Conservation (phyloP, 2,329 filamentous ascomycete genomes). For the Fusarium burgessii region DNA sequence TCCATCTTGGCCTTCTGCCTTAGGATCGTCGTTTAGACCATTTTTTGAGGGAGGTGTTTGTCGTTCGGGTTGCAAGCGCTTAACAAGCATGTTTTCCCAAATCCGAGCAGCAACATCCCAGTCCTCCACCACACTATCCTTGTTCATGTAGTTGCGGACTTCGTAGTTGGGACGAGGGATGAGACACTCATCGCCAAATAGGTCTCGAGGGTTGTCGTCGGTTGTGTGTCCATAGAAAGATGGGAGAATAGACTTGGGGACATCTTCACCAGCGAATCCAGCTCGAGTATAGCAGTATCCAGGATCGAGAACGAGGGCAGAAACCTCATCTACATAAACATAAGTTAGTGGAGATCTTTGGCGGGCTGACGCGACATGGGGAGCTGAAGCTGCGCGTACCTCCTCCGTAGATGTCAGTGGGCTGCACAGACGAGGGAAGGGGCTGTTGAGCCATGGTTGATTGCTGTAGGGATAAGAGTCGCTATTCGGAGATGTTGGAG, state of each 20-base stretch:
- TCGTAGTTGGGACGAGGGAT: constrained; percentile 81
- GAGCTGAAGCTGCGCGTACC: constrained; percentile 56
- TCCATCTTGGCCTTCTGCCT: constrained; percentile 69
- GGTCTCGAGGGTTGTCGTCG: constrained; percentile 61
- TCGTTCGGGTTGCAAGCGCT: constrained; percentile 83
- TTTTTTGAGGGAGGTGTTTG: constrained; percentile 79
- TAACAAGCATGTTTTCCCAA: constrained; percentile 94
- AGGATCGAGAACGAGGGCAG: constrained; percentile 94
- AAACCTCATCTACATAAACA: constrained; percentile 83
- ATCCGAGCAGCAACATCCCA: constrained; percentile 92
- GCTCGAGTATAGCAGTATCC: constrained; percentile 92
- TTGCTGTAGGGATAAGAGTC: constrained; percentile 10
- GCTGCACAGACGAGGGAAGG: constrained; percentile 66
- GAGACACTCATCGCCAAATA: constrained; percentile 93
- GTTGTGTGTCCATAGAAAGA: constrained; percentile 83
- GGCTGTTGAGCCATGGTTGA: constrained; percentile 67
- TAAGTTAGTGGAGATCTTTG: constrained; percentile 35
- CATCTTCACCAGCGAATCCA: constrained; percentile 97
- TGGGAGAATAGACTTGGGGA: constrained; percentile 91
- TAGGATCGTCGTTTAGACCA: constrained; percentile 77
- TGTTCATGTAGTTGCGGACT: constrained; percentile 91
- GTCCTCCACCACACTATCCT: constrained; percentile 91
- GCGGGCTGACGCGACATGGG: constrained; percentile 33
- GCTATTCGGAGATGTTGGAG: constrained; percentile 23
- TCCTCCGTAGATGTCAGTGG: constrained; percentile 73